A percentile compares a stretch with the other conserved stretches of the same genome.
Conservation (phyloP, 352 stramenopile species). For the Pythium aristosporum region DNA sequence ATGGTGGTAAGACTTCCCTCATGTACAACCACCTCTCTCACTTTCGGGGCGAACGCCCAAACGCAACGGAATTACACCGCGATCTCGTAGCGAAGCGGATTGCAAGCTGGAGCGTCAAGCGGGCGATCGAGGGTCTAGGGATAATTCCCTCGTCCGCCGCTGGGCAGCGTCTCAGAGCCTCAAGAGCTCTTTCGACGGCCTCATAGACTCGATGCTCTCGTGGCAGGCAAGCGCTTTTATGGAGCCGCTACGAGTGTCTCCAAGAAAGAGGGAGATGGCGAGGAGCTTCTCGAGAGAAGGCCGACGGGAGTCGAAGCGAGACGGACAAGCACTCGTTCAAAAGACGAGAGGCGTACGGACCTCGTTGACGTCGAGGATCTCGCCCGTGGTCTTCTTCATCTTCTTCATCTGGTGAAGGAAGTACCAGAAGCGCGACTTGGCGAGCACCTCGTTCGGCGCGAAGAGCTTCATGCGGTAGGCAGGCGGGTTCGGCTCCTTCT, state of each 20-base stretch:
- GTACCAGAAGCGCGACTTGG: constrained; percentile 99
- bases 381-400: constrained; percentile 99
- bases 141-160: constrained; percentile 1
- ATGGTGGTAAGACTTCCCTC: background rate
- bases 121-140: constrained; percentile 1
- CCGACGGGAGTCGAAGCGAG: background rate
- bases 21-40: background rate
- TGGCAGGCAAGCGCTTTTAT: constrained; percentile 83
- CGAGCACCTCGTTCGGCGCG: constrained; percentile 95
- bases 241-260: constrained; percentile 38
- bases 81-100: constrained; percentile 68
- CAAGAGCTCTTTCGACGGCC: background rate
- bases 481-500: constrained; percentile 97
- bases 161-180: background rate
- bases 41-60: background rate
- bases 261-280: background rate
- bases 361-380: constrained; percentile 99
- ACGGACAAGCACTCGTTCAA: background rate
- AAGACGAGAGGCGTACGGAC: constrained; percentile 47
- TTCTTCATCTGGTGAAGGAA: constrained; percentile 99
- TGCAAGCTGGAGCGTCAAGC: constrained; percentile 77
- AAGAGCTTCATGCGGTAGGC: constrained; percentile 99
- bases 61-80: constrained; percentile 38
- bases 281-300: background rate
- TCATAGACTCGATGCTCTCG: constrained; percentile 45